phyloP scores from a whole-genome alignment of 202 grass and related monocot species.

The Schoenoplectus tabernaemontani region DNA sequence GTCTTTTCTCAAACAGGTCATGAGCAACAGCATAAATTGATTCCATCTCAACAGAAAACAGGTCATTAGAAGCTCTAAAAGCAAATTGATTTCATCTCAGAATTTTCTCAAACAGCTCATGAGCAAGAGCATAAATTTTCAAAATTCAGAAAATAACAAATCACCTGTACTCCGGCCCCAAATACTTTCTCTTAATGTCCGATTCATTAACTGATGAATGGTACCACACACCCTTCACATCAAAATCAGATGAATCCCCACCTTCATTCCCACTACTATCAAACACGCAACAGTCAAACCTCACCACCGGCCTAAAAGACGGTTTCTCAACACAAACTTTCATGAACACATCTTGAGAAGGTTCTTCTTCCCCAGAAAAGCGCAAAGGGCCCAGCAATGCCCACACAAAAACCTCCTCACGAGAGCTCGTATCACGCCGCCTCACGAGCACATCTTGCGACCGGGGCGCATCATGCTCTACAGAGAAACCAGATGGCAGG shows the following conservation, averaged over 20 bases:
- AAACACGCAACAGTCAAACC: constrained; percentile 48
- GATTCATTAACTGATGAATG: constrained; percentile 28
- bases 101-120: neutral
- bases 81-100: neutral
- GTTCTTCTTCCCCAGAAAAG: constrained; percentile 19
- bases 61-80: neutral
- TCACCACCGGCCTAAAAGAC: constrained; percentile 37
- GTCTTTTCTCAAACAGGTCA: no score
- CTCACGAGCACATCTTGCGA: constrained; percentile 51
- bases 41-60: no score
- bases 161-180: constrained; percentile 45
- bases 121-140: neutral
- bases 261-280: neutral
- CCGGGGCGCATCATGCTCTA: constrained; percentile 31
- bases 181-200: constrained; percentile 31
- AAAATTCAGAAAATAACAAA: neutral
- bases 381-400: constrained; percentile 49
- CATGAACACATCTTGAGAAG: constrained; percentile 35
- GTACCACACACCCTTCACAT: constrained; percentile 32
- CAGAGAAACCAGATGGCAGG: constrained; percentile 26
- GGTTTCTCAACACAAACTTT: constrained; percentile 66
- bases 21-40: no score
- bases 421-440: neutral
- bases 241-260: constrained; percentile 17
- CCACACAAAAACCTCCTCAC: constrained; percentile 61